Evolutionary conservation across 2,329 filamentous ascomycete species (phyloP), one percentile per base, ranked within the genome.

Genomic region (Penicillium griseofulvum): DNA sequence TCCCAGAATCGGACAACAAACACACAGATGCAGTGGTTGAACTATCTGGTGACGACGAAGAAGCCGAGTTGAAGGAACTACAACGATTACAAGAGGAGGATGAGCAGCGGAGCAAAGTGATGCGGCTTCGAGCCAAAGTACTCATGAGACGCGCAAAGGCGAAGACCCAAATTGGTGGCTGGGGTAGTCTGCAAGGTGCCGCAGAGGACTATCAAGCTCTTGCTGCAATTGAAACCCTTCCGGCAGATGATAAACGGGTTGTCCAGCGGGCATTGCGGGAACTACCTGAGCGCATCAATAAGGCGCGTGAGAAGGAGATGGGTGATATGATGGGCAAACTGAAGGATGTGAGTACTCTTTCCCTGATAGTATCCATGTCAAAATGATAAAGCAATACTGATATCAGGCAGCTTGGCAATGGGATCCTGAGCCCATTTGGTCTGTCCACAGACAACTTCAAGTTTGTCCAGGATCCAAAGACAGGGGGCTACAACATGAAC

Each of bases 321-420:
- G 87, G 83, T 3, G 93, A 99, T 76, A 97, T 97, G 91, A 96
- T 96, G 91, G 90, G 88, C 17, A 97, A 97, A 77, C 76, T 99
- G 65, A 97, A 96, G 71, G 86, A 88, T 64, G 84, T 86, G 62
- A 76, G 83, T 79, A 48, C 51, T 44, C 10, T 10, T 49, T 22
- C 16, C 5, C 12, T 12, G 3, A 17, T 17, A 5, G 28, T 47
- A 28, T 1, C 14, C 17, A 1, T 7, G 38, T 28, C 63, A 55
- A 64, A 49, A 12, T 22, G 37, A 3, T 16, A 26, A 8, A 26
- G 17, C 16, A 24, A 10, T 31, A 19, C 39, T 55, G 11, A 55
- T 28, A 17, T 29, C 0, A n/a, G 46, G 4, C 57, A 89, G 74
- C 78, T 99, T 57, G 94, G 94, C 0, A 96, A 99, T 70, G 91